Percentiles rank a stretch among this genome's conserved stretches.
These are phyloP conservation scores for Solanum ossicruentum DNA, from an alignment of 257 asterid species.

Conservation along the genomic window DNA sequence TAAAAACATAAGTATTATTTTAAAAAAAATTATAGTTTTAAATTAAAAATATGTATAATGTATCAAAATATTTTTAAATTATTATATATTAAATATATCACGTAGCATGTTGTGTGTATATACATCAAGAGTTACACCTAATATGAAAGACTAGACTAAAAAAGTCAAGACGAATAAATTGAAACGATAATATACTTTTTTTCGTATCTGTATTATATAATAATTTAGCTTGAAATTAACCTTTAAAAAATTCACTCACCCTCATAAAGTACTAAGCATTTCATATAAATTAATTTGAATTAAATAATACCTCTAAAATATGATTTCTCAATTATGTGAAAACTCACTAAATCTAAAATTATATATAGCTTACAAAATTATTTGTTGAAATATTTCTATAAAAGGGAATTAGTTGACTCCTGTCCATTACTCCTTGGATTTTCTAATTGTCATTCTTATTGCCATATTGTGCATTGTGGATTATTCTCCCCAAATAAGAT, in stretches of 20 bases:
- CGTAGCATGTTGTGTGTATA: too few relatives aligned
- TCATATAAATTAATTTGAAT: neutral
- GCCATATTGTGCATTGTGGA: neutral
- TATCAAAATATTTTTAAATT: accelerated
- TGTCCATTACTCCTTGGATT: slow-evolving; percentile 4
- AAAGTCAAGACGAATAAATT: too few relatives aligned
- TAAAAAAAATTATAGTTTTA: neutral
- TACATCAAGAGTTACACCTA: too few relatives aligned
- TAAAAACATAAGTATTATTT: too few relatives aligned
- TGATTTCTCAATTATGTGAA: neutral
- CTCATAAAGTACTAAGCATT: neutral
- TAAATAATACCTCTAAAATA: neutral
- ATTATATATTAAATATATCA: neutral
- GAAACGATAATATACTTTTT: too few relatives aligned
- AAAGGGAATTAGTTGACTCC: slow-evolving; percentile 5
- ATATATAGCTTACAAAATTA: neutral
- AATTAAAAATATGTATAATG: neutral
- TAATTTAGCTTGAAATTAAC: neutral
- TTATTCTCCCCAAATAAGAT: neutral
- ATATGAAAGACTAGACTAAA: too few relatives aligned
- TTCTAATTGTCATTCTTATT: slow-evolving; percentile 12
- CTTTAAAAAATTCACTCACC: neutral
- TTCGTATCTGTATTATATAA: too few relatives aligned
- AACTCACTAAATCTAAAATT: neutral
- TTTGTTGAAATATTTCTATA: neutral